A percentile compares a stretch with the other conserved stretches of the same genome.
These are phyloP conservation scores for Cercophora sp. DNA, from an alignment of 495 filamentous ascomycete species.

Conservation along the genomic window DNA sequence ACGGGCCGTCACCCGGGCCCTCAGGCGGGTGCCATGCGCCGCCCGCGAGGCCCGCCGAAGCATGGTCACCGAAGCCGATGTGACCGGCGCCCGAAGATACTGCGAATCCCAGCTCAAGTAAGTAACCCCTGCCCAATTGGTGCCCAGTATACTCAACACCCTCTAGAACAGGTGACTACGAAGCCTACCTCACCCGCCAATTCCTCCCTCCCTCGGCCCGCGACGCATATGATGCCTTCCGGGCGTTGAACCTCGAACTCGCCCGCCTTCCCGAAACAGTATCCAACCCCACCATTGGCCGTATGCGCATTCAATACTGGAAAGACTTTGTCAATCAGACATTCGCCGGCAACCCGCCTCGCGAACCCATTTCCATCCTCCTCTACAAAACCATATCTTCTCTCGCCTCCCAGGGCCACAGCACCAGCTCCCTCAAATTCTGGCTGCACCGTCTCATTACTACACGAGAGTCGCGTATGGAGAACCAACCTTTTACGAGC, in stretches of 20 bases:
- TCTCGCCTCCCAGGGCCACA: slow-evolving; percentile 48
- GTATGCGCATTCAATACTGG: slow-evolving; percentile 93
- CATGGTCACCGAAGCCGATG: slow-evolving; percentile 29
- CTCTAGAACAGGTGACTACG: slow-evolving; percentile 60
- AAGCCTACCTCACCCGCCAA: slow-evolving; percentile 78
- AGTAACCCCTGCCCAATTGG: not conserved
- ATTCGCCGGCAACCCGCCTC: slow-evolving; percentile 68
- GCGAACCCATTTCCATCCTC: slow-evolving; percentile 86
- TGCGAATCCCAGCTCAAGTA: slow-evolving; percentile 46
- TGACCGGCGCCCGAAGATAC: slow-evolving; percentile 46
- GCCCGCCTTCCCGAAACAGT: slow-evolving; percentile 84
- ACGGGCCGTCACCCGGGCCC: slow-evolving; percentile 13
- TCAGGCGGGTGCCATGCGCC: slow-evolving; percentile 16
- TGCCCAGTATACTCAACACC: not conserved
- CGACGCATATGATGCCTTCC: slow-evolving; percentile 84
- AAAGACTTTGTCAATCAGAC: slow-evolving; percentile 72
- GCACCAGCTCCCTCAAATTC: slow-evolving; percentile 62
- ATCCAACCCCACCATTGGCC: slow-evolving; percentile 72
- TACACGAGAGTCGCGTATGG: slow-evolving; percentile 76
- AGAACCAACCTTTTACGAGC: slow-evolving; percentile 73
- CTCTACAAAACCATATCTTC: slow-evolving; percentile 64
- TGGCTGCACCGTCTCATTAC: slow-evolving; percentile 77
- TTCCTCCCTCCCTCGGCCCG: slow-evolving; percentile 70
- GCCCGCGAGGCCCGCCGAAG: slow-evolving; percentile 11
- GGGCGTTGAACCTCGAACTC: slow-evolving; percentile 88